Percentiles rank a stretch among this genome's conserved stretches.
Conservation (phyloP, 805 yeast genomes). For the Barnettozyma wickerhamii region DNA sequence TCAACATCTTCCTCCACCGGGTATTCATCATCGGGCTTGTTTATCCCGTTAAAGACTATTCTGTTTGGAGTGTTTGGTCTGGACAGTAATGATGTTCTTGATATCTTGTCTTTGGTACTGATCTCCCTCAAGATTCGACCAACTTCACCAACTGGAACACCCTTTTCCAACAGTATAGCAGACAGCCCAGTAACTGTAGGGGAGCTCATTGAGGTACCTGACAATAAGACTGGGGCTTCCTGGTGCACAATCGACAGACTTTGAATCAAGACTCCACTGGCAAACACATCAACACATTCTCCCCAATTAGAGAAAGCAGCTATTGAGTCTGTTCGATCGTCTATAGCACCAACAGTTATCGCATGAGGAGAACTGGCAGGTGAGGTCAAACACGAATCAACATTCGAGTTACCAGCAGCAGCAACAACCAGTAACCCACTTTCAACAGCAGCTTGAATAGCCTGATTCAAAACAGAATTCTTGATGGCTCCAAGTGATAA, state of each 20-base stretch:
- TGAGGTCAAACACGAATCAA: conserved; percentile 77
- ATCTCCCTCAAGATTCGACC: conserved; percentile 37
- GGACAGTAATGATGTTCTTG: conserved; percentile 40
- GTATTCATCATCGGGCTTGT: conserved; percentile 28
- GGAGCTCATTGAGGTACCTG: conserved; percentile 83
- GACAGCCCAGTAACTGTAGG: conserved; percentile 69
- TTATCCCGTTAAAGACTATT: conserved; percentile 39
- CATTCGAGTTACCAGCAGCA: conserved; percentile 84
- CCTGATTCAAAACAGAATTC: conserved; percentile 64
- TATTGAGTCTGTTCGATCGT: conserved; percentile 62
- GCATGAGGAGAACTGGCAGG: conserved; percentile 77
- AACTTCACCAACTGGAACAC: conserved; percentile 40
- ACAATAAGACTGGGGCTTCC: conserved; percentile 30
- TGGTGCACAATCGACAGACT: conserved; percentile 41
- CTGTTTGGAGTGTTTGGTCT: conserved; percentile 59
- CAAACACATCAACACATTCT: conserved; percentile 79
- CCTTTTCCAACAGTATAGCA: conserved; percentile 51
- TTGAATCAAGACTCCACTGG: conserved; percentile 69
- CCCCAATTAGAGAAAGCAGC: conserved; percentile 93
- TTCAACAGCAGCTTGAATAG: conserved; percentile 68
- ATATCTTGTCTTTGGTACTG: conserved; percentile 45
- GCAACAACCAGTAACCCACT: conserved; percentile 69
- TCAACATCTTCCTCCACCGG: conserved; percentile 15
- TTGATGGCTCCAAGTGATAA: conserved; percentile 75
- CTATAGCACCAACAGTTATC: conserved; percentile 85